Base-by-base conservation (phyloP, 768 basidiomycete species). In the Pleurotus djamor region DNA sequence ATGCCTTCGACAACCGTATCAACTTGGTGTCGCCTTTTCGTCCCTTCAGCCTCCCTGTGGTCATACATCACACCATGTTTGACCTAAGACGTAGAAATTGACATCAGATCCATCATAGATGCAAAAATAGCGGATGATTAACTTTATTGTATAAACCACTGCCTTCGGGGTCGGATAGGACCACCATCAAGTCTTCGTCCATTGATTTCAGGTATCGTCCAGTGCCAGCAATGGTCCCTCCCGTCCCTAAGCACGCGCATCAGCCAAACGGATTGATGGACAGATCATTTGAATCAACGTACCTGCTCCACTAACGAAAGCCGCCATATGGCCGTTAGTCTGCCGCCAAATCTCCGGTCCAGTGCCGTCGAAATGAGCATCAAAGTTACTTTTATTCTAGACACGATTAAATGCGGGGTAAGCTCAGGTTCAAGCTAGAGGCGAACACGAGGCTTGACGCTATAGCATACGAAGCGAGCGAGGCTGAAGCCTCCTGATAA, bases 291-390 rank as follows among this genome's bases (percentile, higher is more conserved):
- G 37, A 35, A 16, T 52, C n/a, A 36, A 61, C 74, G 60, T 59
- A 86, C 94, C 94, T 58, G 96, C 94, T 1, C 96, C 96, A 32
- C 88, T 85, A 44, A 98, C 88, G 66, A 98, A 98, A 5, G 89
- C 94, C 67, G 91, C 82, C 0, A 97, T 61, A 32, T 75, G 74
- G 9, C 95, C 95, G 66, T 87, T 88, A 6, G 92, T 94, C 69
- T 99, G 97, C 45, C 88, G 79, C 89, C 94, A 94, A 36, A 98
- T 92, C 76, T 98, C 97, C 0, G 94, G 95, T 0, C 93, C 97
- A 0, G 97, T 98, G 5, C 92, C 92, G 36, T 84, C 73, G 63
- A 83, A 93, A 69, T 99, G 97, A 0, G 96, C 94, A 57, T 88
- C 81, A 69, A 86, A 94, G 66, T 99, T 98, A 67, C 91, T 92